Conservation (phyloP, 2,329 filamentous ascomycete genomes). For the Tricladium varicosporioides region DNA sequence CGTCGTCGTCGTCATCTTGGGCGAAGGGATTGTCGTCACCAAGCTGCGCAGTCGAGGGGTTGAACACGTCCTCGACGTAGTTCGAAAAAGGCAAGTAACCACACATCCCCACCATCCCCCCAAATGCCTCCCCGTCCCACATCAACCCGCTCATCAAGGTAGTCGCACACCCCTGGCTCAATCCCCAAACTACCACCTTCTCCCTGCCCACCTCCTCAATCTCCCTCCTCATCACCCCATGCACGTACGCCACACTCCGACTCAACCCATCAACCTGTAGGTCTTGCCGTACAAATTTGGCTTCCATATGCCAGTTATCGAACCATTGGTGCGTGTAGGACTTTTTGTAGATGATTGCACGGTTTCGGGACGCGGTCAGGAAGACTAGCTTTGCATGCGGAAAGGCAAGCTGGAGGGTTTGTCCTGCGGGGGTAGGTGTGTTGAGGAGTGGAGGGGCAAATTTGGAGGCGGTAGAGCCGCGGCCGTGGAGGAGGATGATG, state of each 20-base stretch:
- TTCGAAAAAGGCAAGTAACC: slow-evolving; percentile 45
- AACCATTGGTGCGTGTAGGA: slow-evolving; percentile 46
- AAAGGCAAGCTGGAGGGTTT: slow-evolving; percentile 36
- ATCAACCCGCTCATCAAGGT: slow-evolving; percentile 42
- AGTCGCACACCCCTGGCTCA: slow-evolving; percentile 55
- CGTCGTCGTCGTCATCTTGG: not conserved
- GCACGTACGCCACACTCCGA: slow-evolving; percentile 42
- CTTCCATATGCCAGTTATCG: slow-evolving; percentile 40
- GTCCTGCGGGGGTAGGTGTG: slow-evolving; percentile 19
- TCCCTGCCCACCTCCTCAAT: slow-evolving; percentile 36
- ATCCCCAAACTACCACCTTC: slow-evolving; percentile 46
- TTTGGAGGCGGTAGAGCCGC: slow-evolving; percentile 41
- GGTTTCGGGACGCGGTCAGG: slow-evolving; percentile 44
- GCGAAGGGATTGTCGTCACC: slow-evolving; percentile 6
- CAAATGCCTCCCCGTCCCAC: slow-evolving; percentile 42
- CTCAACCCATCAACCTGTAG: slow-evolving; percentile 41
- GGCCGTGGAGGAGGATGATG: slow-evolving; percentile 49
- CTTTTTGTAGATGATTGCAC: slow-evolving; percentile 40
- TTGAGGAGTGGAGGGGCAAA: slow-evolving; percentile 42
- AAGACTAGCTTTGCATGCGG: slow-evolving; percentile 49
- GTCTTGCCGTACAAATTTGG: slow-evolving; percentile 21
- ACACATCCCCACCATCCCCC: slow-evolving; percentile 41
- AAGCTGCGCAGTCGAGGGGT: slow-evolving; percentile 9
- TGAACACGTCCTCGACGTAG: slow-evolving; percentile 27
- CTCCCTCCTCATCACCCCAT: slow-evolving; percentile 39